Percentiles rank a stretch among this genome's conserved stretches.
These are phyloP conservation scores for Pulveroboletus sp. DNA, from an alignment of 1,284 basidiomycete genomes.

Conservation along the genomic window DNA sequence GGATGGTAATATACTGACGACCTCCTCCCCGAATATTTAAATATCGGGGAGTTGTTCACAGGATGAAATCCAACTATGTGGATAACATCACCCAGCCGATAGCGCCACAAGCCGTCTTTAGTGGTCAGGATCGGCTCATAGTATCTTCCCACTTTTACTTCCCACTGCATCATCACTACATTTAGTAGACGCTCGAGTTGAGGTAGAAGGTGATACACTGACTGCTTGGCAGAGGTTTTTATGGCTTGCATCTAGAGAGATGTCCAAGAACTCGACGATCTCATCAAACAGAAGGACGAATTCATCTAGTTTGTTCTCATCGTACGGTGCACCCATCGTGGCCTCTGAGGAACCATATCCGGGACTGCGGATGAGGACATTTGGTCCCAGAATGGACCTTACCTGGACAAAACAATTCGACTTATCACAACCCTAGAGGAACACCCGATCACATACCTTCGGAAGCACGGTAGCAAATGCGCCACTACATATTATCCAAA, in stretches of 20 bases:
- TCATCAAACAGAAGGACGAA: constrained; percentile 6
- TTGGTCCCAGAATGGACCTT: constrained; percentile 16
- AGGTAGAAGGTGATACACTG: background rate
- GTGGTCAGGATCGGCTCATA: constrained; percentile 28
- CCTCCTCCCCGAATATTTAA: constrained; percentile 18
- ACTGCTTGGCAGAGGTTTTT: constrained; percentile 22
- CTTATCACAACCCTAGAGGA: background rate
- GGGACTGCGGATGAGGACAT: background rate
- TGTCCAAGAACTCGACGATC: constrained; percentile 22
- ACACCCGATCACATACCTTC: constrained; percentile 2
- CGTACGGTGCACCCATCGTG: background rate
- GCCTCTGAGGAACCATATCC: constrained; percentile 17
- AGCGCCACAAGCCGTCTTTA: constrained; percentile 29
- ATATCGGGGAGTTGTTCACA: constrained; percentile 7
- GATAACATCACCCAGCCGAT: constrained; percentile 25
- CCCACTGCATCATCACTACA: constrained; percentile 18
- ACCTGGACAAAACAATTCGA: constrained; percentile 11
- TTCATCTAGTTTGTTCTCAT: background rate
- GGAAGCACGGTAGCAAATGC: constrained; percentile 17
- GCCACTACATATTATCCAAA: constrained; percentile 16
- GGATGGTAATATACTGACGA: constrained; percentile 5
- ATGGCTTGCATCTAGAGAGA: constrained; percentile 5
- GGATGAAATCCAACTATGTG: constrained; percentile 19
- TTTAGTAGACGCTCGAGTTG: background rate
- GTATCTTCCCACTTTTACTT: constrained; percentile 19